Conservation (phyloP, 2,329 filamentous ascomycete species). For the Neonectria magnoliae region DNA sequence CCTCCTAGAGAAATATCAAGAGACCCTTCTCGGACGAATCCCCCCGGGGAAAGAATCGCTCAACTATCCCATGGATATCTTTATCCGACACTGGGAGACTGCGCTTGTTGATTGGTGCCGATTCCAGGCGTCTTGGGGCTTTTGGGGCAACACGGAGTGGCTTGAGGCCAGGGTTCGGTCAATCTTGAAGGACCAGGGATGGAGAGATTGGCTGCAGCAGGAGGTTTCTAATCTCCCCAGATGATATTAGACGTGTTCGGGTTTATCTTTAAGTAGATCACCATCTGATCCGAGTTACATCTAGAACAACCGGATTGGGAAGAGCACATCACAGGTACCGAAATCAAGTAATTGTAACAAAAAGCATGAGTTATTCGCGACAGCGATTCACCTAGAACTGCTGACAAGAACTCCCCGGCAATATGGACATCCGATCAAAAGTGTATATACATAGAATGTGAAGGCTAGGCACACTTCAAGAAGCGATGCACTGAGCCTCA, state of each 20-base stretch:
- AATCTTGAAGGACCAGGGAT: conserved; percentile 57
- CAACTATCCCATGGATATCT: conserved; percentile 63
- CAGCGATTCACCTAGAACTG: not conserved
- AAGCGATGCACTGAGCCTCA: not conserved
- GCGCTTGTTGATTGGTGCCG: conserved; percentile 75
- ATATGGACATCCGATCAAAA: not conserved
- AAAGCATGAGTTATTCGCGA: not conserved
- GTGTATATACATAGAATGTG: conserved; percentile 17
- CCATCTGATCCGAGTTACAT: too few relatives aligned
- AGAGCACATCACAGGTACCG: too few relatives aligned
- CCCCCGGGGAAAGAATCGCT: not conserved
- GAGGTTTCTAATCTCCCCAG: conserved; percentile 17
- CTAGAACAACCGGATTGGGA: too few relatives aligned
- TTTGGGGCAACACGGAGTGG: conserved; percentile 70
- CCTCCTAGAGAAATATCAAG: conserved; percentile 63
- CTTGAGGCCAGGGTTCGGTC: conserved; percentile 63
- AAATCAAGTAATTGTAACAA: not conserved
- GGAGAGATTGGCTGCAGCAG: conserved; percentile 56
- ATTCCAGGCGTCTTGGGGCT: conserved; percentile 70
- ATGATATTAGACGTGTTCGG: not conserved
- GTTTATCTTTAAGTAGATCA: not conserved
- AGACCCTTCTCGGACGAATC: conserved; percentile 43
- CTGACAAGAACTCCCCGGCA: not conserved
- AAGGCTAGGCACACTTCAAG: not conserved
- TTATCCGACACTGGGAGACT: conserved; percentile 71